These are phyloP conservation scores for Termitomyces sp. DNA, from an alignment of 768 basidiomycete genomes.

Conservation along the genomic window DNA sequence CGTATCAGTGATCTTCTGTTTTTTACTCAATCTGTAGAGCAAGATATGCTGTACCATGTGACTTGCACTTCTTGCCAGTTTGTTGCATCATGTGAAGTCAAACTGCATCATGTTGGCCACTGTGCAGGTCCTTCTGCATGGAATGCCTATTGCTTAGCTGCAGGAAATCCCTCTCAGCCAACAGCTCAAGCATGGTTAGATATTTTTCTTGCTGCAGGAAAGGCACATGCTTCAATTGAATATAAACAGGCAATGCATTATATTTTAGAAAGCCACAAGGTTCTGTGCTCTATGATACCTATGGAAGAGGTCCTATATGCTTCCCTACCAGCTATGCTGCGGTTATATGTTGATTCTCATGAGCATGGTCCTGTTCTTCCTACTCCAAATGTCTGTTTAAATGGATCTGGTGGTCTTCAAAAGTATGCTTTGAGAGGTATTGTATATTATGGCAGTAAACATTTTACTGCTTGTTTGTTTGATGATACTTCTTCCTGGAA, in stretches of 20 bases:
- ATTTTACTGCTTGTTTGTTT: too few relatives aligned
- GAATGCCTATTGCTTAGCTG: not conserved
- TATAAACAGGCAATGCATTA: not conserved
- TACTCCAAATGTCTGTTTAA: not conserved
- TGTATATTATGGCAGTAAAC: too few relatives aligned
- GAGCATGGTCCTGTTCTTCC: not conserved
- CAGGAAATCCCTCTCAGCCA: not conserved
- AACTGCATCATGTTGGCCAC: conserved; percentile 22
- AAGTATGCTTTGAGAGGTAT: not conserved
- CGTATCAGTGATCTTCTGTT: not conserved
- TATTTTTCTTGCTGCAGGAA: not conserved
- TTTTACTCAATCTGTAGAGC: not conserved
- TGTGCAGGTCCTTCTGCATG: conserved; percentile 5
- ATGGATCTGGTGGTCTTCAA: not conserved
- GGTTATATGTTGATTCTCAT: not conserved
- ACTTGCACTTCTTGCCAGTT: too few relatives aligned
- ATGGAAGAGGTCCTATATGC: not conserved
- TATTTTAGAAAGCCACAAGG: not conserved
- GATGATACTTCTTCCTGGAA: too few relatives aligned
- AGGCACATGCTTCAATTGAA: not conserved
- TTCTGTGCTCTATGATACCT: not conserved
- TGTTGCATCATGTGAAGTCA: too few relatives aligned
- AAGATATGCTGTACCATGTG: not conserved
- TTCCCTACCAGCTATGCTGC: not conserved
- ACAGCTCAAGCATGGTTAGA: not conserved